A percentile compares a stretch with the other conserved stretches of the same genome.
These are phyloP conservation scores for Eucalyptus coolabah DNA, from an alignment of 345 rosid species.

Conservation along the genomic window DNA sequence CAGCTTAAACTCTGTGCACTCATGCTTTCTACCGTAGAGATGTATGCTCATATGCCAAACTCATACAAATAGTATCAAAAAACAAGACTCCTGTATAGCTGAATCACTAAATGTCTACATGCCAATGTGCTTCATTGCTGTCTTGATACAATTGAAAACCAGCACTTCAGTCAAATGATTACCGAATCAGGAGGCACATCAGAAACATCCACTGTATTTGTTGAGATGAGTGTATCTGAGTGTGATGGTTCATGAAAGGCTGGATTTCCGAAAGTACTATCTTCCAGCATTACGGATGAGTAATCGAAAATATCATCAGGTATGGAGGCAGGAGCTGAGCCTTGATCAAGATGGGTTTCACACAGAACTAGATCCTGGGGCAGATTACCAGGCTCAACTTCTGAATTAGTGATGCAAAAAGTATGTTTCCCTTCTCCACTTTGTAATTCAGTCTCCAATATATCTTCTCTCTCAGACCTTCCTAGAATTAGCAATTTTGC, in stretches of 20 bases:
- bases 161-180: neutral
- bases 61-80: neutral
- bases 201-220: neutral
- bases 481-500: constrained; percentile 11
- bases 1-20: neutral
- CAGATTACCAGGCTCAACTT: constrained; percentile 5
- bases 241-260: constrained; percentile 10
- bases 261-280: constrained; percentile 3
- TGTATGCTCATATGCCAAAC: neutral
- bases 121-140: neutral
- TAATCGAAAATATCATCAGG: constrained; percentile 15
- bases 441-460: constrained; percentile 29
- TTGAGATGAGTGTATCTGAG: neutral
- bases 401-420: neutral
- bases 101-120: neutral
- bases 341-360: constrained; percentile 10
- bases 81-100: neutral
- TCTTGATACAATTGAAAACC: neutral
- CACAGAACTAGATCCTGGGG: constrained; percentile 3
- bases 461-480: constrained; percentile 18
- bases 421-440: constrained; percentile 2
- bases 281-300: constrained; percentile 14
- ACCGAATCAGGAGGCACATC: constrained; percentile 22
- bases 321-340: constrained; percentile 21
- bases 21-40: neutral